A percentile compares a stretch with the other conserved stretches of the same genome.
phyloP scores from a whole-genome alignment of 306 rosid species.

The Astragalus glycyphyllos region DNA sequence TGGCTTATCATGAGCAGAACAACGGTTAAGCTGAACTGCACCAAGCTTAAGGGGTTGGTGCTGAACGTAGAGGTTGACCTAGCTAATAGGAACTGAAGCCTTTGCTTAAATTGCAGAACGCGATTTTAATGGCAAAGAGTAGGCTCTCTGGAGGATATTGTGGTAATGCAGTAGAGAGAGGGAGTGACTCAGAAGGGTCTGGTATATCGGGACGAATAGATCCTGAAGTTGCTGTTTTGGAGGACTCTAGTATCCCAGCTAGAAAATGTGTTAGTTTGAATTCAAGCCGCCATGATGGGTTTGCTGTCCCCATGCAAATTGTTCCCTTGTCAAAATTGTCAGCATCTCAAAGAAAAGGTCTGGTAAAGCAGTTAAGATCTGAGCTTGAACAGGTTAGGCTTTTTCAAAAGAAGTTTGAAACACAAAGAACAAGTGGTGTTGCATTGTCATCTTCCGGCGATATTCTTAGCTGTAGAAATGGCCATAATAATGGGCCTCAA shows the following conservation, averaged over 20 bases:
- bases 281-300: constrained; percentile 44
- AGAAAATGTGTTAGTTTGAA: constrained; percentile 65
- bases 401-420: constrained; percentile 63
- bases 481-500: constrained; percentile 35
- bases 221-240: constrained; percentile 56
- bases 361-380: constrained; percentile 52
- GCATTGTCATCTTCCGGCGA: constrained; percentile 65
- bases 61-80: background rate
- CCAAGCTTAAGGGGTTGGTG: background rate
- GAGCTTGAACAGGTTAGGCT: constrained; percentile 64
- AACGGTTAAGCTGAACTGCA: background rate
- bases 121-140: constrained; percentile 53
- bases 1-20: background rate
- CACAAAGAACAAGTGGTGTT: constrained; percentile 50
- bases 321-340: constrained; percentile 62
- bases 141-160: constrained; percentile 60
- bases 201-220: constrained; percentile 69
- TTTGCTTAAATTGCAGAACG: constrained; percentile 15
- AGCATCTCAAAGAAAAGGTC: constrained; percentile 55
- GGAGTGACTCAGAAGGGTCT: constrained; percentile 66
- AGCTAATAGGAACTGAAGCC: background rate
- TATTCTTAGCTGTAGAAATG: constrained; percentile 60
- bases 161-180: constrained; percentile 51
- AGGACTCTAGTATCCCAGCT: constrained; percentile 57
- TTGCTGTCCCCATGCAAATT: constrained; percentile 57